Evolutionary conservation across 345 rosid genomes (phyloP), one percentile per base, ranked within the genome.

Genomic region (Salix udensis): DNA sequence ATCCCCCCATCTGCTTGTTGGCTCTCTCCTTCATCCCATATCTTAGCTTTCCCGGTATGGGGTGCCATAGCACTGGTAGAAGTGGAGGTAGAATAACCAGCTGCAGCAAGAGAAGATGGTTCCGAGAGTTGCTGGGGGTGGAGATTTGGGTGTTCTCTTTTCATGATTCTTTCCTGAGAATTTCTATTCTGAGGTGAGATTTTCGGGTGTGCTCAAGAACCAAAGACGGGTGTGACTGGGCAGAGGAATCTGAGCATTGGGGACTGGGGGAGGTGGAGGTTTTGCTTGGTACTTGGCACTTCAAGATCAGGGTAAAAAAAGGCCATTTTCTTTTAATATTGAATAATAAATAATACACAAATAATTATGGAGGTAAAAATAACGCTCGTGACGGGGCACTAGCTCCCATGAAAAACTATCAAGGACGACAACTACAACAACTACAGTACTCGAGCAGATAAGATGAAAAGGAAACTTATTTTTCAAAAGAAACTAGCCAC

Each of bases 361-460:
- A 16, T 6, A 46, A 2, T 58, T 26, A n/a, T 26, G 67, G 4
- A 2, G 16, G 50, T 30, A 21, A 44, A 37, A 69, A 72, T n/a
- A 84, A 78, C 52, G 82, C 87, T 78, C 78, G 89, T 80, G 92
- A 88, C 75, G 81, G 78, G 88, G 92, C 91, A 78, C 88, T 77
- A 82, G 67, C 67, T 75, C 76, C 93, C 34, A 87, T 83, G 88
- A 81, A 21, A 75, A 21, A 75, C 53, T 73, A 75, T 67, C 70
- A 65, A 78, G 74, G 74, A 55, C 58, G 30, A 67, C 82, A 78
- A 61, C 82, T 74, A 61, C 77, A 36, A 36, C 37, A 5, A 36
- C 37, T 36, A 36, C 37, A 36, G 37, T 64, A 77, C 76, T 84
- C 83, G 73, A 85, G 72, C 87, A 74, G 85, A 88, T 78, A 84